Evolutionary conservation across 148 eudicot genomes (phyloP), one percentile per base, ranked within the genome.

Genomic region (Oxyria digyna): DNA sequence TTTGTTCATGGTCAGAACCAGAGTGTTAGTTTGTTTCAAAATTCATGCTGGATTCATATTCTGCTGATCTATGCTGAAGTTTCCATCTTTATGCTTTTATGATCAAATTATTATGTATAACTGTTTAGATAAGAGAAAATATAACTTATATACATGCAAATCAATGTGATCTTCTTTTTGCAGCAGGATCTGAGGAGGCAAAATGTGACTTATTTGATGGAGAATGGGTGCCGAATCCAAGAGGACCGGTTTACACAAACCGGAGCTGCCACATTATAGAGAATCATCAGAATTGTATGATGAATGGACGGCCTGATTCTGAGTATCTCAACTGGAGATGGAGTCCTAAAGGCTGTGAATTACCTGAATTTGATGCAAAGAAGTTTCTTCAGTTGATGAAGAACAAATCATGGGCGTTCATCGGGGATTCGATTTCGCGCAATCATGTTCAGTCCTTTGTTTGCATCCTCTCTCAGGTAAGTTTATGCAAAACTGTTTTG

Each of bases 371-470:
- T 71, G 46, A 87, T 68, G 77, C 93, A 0, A 38, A 68, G 63
- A 87, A 42, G 63, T 88, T 94, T 74, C 81, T 92, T 17, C 52
- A 73, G 31, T 45, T 83, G 63, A 82, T 83, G 98, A 83, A 82
- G 68, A 71, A 84, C 63, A 94, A 91, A 72, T 71, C 82, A 3
- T 80, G 84, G 78, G 99, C 91, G 0, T 88, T 90, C 74, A 84
- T 94, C 3, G 98, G 98, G 4, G 99, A 94, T 78, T 94, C 99
- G 2, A 88, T 94, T 64, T 79, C 80, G 41, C 92, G 96, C 13
- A 91, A 91, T 70, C 97, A 94, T 41, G 87, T 85, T 3, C 99
- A 94, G 66, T 90, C 99, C 23, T 74, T 90, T 75, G 83, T 94
- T 50, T 90, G 97, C 76, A 73, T 66, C 55, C 86, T 90, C 42